These are phyloP conservation scores for Cercophora newfieldiana DNA, from an alignment of 495 filamentous ascomycete genomes.

Conservation along the genomic window DNA sequence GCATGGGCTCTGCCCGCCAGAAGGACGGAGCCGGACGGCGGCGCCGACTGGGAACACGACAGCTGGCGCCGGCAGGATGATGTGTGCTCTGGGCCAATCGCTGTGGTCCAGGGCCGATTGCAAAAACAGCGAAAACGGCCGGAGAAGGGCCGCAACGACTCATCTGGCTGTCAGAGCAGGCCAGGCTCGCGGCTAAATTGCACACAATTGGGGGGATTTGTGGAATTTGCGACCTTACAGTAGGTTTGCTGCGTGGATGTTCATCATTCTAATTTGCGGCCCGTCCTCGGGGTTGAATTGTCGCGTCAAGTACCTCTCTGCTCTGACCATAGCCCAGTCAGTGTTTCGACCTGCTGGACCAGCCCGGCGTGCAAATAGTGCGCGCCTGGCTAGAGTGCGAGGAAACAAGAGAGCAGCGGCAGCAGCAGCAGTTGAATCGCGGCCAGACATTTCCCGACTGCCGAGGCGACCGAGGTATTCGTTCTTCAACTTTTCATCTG, in stretches of 20 bases:
- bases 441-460: background rate
- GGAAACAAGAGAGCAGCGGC: background rate
- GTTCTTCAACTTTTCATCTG: background rate
- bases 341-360: background rate
- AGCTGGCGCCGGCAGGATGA: background rate
- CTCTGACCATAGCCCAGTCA: background rate
- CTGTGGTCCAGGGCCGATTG: background rate
- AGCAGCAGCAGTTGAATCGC: background rate
- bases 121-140: constrained; percentile 29
- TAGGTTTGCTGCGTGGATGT: background rate
- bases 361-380: background rate
- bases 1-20: background rate
- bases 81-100: constrained; percentile 8
- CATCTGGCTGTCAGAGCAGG: constrained; percentile 6
- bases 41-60: background rate
- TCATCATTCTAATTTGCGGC: constrained; percentile 11
- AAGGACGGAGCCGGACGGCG: background rate
- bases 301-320: constrained; percentile 16
- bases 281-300: constrained; percentile 9
- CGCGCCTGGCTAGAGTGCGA: background rate
- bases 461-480: background rate
- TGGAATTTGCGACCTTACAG: background rate
- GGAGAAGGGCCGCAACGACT: constrained; percentile 36
- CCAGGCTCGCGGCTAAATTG: constrained; percentile 29
- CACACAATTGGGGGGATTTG: constrained; percentile 3